Base-by-base conservation (phyloP, 345 rosid genomes). In the Sapria himalayana region DNA sequence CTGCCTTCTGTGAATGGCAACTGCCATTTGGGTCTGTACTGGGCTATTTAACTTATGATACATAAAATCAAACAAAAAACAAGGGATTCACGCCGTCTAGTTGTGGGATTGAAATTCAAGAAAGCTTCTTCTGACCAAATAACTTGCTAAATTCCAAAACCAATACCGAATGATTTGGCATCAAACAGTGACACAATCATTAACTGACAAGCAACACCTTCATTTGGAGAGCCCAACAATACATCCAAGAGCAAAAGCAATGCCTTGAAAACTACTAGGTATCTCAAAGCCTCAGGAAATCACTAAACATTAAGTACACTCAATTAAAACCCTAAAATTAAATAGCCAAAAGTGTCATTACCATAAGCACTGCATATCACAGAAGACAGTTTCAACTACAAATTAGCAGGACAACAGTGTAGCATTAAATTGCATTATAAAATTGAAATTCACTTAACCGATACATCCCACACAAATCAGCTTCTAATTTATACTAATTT, bases 21-120 rank as follows among this genome's bases (percentile, higher is more conserved):
- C 74, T 27, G 93, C 95, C 93, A 84, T 79, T 64, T 84, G 99
- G 6, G 92, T 80, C 56, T 77, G 99, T 43, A 89, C 93, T 61
- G 94, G 98, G 57, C 94, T 76, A 70, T 82, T 94, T 49, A 74
- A 58, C 49, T 82, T 74, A 52, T 72, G 64, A 60, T 86, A 77
- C 93, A 84, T 91, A 64, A 74, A 82, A 69, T 22, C 57, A 56
- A 57, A 49, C 23, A 41, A 54, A 51, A 57, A 51, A 46, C 58
- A 39, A 34, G 49, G 32, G 35, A 43, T 49, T 51, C 53, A 29
- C 11, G 50, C 29, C 48, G 65, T 68, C 29, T 27, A 62, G 55
- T 52, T 56, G 54, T 46, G 57, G 22, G 63, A 65, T 62, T 7
- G 65, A 51, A 33, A 49, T 19, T 48, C 58, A 64, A 69, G 74